A percentile compares a stretch with the other conserved stretches of the same genome.
phyloP scores from a whole-genome alignment of 331 rosid genomes.

The Malus hybrid region DNA sequence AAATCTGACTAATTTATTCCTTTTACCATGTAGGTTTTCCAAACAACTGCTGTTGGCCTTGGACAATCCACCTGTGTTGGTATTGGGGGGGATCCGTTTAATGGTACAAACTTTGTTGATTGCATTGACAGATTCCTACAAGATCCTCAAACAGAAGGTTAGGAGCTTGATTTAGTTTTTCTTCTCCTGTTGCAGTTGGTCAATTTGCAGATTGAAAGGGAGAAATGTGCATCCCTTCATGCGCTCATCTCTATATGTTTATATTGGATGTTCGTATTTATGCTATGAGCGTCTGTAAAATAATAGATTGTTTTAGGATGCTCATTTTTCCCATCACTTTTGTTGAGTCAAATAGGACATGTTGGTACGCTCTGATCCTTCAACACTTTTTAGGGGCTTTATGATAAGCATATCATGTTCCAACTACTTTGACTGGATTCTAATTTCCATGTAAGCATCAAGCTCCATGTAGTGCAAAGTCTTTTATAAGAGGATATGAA shows the following conservation, averaged over 20 bases:
- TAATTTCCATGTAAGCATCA: background rate
- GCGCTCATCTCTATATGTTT: background rate
- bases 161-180: background rate
- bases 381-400: background rate
- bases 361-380: background rate
- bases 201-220: background rate
- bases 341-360: background rate
- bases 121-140: constrained; percentile 71
- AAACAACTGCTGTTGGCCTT: constrained; percentile 97
- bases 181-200: background rate
- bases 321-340: background rate
- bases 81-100: constrained; percentile 98
- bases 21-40: constrained; percentile 63
- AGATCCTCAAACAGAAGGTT: constrained; percentile 98
- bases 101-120: constrained; percentile 96
- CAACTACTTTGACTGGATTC: background rate
- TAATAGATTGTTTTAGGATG: background rate
- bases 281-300: background rate
- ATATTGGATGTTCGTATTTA: background rate
- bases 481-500: too few relatives aligned
- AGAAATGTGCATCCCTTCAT: background rate
- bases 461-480: too few relatives aligned
- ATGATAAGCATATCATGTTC: background rate
- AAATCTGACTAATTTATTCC: constrained; percentile 11
- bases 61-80: constrained; percentile 99